These are phyloP conservation scores for Diddensiella caesifluorescens DNA, from an alignment of 805 yeast species.

Conservation along the genomic window DNA sequence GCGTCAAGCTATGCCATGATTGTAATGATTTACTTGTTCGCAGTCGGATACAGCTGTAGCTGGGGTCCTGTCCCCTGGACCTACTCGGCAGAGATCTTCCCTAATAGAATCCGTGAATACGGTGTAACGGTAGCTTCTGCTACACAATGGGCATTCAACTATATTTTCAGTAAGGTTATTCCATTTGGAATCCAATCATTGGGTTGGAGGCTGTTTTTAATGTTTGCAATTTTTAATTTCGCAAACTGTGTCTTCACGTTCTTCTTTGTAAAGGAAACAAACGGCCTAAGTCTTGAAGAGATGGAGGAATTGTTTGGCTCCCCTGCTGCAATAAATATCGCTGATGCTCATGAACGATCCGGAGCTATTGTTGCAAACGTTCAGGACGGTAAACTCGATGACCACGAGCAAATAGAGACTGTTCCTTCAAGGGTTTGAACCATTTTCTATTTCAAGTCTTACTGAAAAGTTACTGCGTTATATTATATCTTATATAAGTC, in stretches of 20 bases:
- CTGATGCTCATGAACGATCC: conserved; percentile 8
- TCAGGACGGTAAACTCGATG: conserved; percentile 5
- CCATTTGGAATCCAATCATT: conserved; percentile 17
- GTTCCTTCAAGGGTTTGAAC: too few species aligned
- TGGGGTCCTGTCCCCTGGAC: conserved; percentile 89
- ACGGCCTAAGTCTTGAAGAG: conserved; percentile 73
- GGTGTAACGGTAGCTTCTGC: conserved; percentile 79
- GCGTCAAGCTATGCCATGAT: conserved; percentile 37
- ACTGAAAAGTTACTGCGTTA: too few species aligned
- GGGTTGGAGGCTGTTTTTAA: conserved; percentile 31
- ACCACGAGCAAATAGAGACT: conserved; percentile 3
- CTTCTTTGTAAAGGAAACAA: conserved; percentile 68
- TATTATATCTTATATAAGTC: too few species aligned
- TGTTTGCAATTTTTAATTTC: conserved; percentile 43
- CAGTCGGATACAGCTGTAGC: conserved; percentile 61
- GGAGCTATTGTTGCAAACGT: conserved; percentile 6
- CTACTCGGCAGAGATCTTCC: conserved; percentile 77
- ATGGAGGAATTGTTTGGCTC: conserved; percentile 53
- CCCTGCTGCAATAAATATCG: conserved; percentile 18
- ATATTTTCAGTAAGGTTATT: conserved; percentile 39
- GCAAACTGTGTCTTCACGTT: conserved; percentile 42
- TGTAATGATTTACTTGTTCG: conserved; percentile 58
- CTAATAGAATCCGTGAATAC: conserved; percentile 67
- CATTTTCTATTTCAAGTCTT: too few species aligned
- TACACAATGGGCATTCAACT: conserved; percentile 43